Evolutionary conservation across 306 rosid genomes (phyloP).

Genomic region (Sicyos edulis): DNA sequence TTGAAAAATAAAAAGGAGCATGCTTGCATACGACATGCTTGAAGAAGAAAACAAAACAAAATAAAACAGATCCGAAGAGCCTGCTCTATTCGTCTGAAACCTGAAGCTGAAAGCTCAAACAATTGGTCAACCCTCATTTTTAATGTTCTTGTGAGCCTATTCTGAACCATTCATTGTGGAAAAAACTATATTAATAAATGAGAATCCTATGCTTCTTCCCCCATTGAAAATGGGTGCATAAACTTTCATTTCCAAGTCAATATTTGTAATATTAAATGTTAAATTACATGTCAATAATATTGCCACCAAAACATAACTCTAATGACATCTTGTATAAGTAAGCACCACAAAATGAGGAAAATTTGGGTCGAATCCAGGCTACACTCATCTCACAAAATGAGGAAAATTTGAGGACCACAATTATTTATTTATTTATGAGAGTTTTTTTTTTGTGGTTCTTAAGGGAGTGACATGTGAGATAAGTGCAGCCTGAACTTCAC

Average conservation of each 20-base stretch:
- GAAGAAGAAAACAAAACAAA: constrained; percentile 8
- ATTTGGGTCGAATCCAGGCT: too few species aligned
- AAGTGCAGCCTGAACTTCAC: too few species aligned
- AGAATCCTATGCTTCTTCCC: background rate
- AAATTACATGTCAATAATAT: background rate
- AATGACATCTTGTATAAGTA: too few species aligned
- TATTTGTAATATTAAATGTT: background rate
- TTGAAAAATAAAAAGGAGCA: constrained; percentile 4
- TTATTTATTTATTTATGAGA: too few species aligned
- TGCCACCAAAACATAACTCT: too few species aligned
- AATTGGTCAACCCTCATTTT: background rate
- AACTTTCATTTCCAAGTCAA: background rate
- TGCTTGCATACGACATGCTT: constrained; percentile 2
- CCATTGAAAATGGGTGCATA: background rate
- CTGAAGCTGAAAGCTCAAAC: constrained; percentile 1
- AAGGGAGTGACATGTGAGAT: too few species aligned
- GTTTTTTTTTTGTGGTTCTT: too few species aligned
- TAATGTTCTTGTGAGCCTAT: background rate
- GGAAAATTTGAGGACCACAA: too few species aligned
- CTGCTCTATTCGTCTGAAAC: background rate
- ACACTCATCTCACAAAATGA: too few species aligned
- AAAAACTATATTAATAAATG: constrained; percentile 9
- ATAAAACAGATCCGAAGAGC: background rate
- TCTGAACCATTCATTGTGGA: background rate
- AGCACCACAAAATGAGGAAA: too few species aligned